Percentiles rank a stretch among this genome's conserved stretches.
phyloP scores from a whole-genome alignment of 2,329 filamentous ascomycete species.

The Xylariales sp. region DNA sequence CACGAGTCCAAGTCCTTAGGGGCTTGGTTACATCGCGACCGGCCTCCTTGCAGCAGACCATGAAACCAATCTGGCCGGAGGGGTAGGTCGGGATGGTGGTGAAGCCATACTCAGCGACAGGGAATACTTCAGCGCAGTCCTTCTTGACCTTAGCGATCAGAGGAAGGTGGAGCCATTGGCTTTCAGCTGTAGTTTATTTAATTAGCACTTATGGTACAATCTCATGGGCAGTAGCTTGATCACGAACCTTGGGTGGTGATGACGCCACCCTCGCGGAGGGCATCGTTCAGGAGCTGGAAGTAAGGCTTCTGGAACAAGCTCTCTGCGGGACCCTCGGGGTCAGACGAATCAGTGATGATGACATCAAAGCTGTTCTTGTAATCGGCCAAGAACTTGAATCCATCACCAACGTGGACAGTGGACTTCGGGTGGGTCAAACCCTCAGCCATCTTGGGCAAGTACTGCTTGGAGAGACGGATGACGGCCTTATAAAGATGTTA shows the following conservation, averaged over 20 bases:
- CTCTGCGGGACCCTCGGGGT: constrained; percentile 95
- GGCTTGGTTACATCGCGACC: constrained; percentile 80
- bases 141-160: constrained; percentile 96
- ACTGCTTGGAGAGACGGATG: constrained; percentile 97
- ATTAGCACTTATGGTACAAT: constrained; percentile 2
- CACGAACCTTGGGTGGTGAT: constrained; percentile 99
- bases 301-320: constrained; percentile 97
- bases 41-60: constrained; percentile 97
- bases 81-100: constrained; percentile 99
- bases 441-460: constrained; percentile 88
- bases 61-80: constrained; percentile 98
- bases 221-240: constrained; percentile 26
- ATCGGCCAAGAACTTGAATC: constrained; percentile 97
- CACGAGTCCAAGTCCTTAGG: constrained; percentile 71
- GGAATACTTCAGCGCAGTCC: constrained; percentile 95
- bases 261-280: constrained; percentile 90
- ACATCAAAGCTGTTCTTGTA: constrained; percentile 98
- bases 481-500: constrained; percentile 60
- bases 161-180: constrained; percentile 96
- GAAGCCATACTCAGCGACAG: constrained; percentile 96
- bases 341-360: constrained; percentile 98
- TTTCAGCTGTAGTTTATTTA: constrained; percentile 71
- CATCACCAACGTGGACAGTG: constrained; percentile 89
- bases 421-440: constrained; percentile 93
- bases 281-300: constrained; percentile 88